Conservation (phyloP, 306 rosid species). For the Mimosa bimucronata region DNA sequence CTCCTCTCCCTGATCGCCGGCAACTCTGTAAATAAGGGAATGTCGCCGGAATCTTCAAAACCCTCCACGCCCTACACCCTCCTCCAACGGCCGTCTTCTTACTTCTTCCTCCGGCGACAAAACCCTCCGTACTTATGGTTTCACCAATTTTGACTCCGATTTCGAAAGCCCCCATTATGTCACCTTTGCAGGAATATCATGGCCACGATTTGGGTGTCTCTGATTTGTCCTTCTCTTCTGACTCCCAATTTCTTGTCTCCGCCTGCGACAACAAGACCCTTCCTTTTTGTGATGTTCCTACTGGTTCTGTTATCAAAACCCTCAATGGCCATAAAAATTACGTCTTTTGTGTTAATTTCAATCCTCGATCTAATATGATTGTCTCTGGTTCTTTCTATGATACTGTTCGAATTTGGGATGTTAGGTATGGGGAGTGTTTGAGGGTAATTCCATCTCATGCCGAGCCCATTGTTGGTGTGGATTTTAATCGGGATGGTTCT, state of each 20-base stretch:
- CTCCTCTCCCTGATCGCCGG: background rate
- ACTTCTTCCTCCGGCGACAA: constrained; percentile 93
- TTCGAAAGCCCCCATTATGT: constrained; percentile 45
- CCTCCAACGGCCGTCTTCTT: constrained; percentile 82
- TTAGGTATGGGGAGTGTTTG: constrained; percentile 76
- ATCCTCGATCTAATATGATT: constrained; percentile 84
- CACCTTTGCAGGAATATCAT: constrained; percentile 69
- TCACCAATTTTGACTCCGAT: constrained; percentile 52
- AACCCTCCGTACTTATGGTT: constrained; percentile 75
- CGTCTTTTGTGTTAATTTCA: constrained; percentile 87
- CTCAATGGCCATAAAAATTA: constrained; percentile 90
- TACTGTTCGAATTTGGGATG: constrained; percentile 97
- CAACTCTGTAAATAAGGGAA: background rate
- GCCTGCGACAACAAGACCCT: constrained; percentile 96
- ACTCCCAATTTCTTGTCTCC: constrained; percentile 77
- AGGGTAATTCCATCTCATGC: constrained; percentile 92
- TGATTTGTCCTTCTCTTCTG: constrained; percentile 87
- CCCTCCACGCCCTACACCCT: constrained; percentile 71
- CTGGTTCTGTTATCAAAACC: constrained; percentile 73
- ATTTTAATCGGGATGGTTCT: constrained; percentile 82
- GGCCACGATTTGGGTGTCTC: constrained; percentile 93
- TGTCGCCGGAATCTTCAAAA: constrained; percentile 50
- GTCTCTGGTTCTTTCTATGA: constrained; percentile 95
- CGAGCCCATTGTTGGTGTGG: constrained; percentile 89
- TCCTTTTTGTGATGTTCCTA: constrained; percentile 82